Percentiles rank a stretch among this genome's conserved stretches.
Evolutionary conservation across 495 filamentous ascomycete species (phyloP).

Genomic region (Lentithecium fluviatile): DNA sequence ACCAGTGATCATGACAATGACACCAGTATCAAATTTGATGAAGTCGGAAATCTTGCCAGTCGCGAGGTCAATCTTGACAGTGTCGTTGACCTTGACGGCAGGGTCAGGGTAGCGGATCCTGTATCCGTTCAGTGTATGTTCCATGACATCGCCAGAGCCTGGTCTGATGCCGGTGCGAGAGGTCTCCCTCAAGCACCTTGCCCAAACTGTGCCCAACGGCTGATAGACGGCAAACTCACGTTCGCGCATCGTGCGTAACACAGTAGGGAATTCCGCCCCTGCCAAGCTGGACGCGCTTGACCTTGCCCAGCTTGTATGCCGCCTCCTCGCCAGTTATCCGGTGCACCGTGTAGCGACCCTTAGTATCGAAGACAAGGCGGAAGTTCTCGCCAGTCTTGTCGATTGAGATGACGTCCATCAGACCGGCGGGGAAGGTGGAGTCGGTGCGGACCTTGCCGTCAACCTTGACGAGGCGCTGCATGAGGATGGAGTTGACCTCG

Average conservation of each 20-base stretch:
- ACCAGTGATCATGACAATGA: constrained; percentile 78
- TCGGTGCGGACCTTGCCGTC: constrained; percentile 99
- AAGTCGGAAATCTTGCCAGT: constrained; percentile 96
- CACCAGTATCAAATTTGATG: constrained; percentile 96
- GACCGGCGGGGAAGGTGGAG: constrained; percentile 93
- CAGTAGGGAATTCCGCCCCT: constrained; percentile 99
- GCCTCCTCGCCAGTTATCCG: constrained; percentile 97
- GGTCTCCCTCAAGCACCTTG: constrained; percentile 38
- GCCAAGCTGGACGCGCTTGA: constrained; percentile 98
- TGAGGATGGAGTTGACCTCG: constrained; percentile 95
- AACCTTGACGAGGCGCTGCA: constrained; percentile 99
- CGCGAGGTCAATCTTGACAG: constrained; percentile 95
- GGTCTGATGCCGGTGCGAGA: constrained; percentile 29
- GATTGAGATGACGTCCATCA: constrained; percentile 98
- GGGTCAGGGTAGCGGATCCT: constrained; percentile 99
- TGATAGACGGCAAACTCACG: constrained; percentile 95
- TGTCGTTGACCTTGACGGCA: constrained; percentile 98
- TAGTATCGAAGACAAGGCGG: constrained; percentile 99
- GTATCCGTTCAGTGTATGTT: constrained; percentile 45
- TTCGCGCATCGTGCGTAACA: constrained; percentile 99
- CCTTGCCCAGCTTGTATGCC: constrained; percentile 98
- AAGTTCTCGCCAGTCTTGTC: constrained; percentile 99
- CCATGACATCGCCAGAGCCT: constrained; percentile 61
- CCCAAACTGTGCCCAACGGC: constrained; percentile 99
- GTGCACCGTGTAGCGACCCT: constrained; percentile 99